Conservation (phyloP, 2,329 filamentous ascomycete species). For the Monilinia laxa region DNA sequence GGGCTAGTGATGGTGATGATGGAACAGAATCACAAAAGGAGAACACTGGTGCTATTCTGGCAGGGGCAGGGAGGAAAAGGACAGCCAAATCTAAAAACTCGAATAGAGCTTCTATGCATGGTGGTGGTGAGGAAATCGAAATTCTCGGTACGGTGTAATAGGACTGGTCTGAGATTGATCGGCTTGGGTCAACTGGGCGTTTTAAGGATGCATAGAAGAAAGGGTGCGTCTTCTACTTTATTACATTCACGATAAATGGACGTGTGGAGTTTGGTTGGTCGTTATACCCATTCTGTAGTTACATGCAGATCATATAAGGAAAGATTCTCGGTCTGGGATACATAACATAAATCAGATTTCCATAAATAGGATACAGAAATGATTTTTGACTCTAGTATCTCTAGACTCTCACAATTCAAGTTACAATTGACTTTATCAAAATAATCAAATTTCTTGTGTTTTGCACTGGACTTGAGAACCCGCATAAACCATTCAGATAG, state of each 20-base stretch:
- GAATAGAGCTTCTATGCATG: conserved; percentile 33
- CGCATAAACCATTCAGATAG: background rate
- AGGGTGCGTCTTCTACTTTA: background rate
- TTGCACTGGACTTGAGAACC: background rate
- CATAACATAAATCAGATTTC: background rate
- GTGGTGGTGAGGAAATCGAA: conserved; percentile 38
- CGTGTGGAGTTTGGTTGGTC: conserved; percentile 8
- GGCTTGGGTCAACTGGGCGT: conserved; percentile 6
- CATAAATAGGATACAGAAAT: background rate
- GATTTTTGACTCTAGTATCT: background rate
- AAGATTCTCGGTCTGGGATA: background rate
- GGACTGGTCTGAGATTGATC: background rate
- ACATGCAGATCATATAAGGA: conserved; percentile 5
- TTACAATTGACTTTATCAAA: background rate
- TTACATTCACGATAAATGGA: background rate
- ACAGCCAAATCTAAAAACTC: conserved; percentile 34
- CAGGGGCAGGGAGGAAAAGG: conserved; percentile 25
- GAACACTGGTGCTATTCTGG: background rate
- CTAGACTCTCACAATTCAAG: background rate
- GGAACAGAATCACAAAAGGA: conserved; percentile 26
- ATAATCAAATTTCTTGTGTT: background rate
- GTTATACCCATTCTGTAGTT: conserved; percentile 19
- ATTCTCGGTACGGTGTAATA: conserved; percentile 31
- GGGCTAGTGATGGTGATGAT: conserved; percentile 26
- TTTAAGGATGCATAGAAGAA: background rate